Base-by-base conservation (phyloP, 495 filamentous ascomycete species). In the Neurospora sublineolata region DNA sequence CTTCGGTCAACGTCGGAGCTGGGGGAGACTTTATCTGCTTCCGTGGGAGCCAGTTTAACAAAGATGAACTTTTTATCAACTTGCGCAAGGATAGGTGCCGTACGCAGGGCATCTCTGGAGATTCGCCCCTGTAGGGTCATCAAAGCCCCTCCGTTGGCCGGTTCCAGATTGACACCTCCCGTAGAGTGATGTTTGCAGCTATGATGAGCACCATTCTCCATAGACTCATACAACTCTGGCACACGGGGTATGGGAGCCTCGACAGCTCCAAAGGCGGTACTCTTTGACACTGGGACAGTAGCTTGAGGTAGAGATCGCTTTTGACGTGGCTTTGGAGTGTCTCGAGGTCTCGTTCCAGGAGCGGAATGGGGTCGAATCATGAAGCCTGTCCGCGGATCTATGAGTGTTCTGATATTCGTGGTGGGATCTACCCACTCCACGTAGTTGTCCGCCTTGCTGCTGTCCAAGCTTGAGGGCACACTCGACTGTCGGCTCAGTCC, bases 21-120 rank as follows among this genome's bases (percentile, higher is more conserved):
- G 3, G 11, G 33, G 18, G 6, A 16, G 52, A 64, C 14, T n/a
- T 20, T 41, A 27, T 67, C 12, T 72, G 4, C 42, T 67, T 44
- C 14, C 67, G 76, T 36, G 18, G 72, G 74, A 44, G 92, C 81
- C 73, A 64, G 6, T 64, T 87, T 92, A 30, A 86, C 85, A 4
- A 99, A 82, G 58, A 99, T 93, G 77, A 94, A 99, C 79, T 99
- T 99, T 20, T 80, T 85, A 76, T 98, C 94, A 0, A 98, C 90
- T 74, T 99, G 95, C 0, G 88, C 86, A 41, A 99, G 86, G 6
- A 97, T 82, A 67, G 85, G 78, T 4, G 92, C 91, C 11, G 79
- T 77, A 23, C 78, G 78, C n/a, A 99, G 84, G 5, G 85, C 85
- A 12, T 83, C 72, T 73, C 90, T 94, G 2, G 88, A 92, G 8